Percentiles rank a stretch among this genome's conserved stretches.
phyloP scores from a whole-genome alignment of 768 basidiomycete genomes.

The Calocybe indica region DNA sequence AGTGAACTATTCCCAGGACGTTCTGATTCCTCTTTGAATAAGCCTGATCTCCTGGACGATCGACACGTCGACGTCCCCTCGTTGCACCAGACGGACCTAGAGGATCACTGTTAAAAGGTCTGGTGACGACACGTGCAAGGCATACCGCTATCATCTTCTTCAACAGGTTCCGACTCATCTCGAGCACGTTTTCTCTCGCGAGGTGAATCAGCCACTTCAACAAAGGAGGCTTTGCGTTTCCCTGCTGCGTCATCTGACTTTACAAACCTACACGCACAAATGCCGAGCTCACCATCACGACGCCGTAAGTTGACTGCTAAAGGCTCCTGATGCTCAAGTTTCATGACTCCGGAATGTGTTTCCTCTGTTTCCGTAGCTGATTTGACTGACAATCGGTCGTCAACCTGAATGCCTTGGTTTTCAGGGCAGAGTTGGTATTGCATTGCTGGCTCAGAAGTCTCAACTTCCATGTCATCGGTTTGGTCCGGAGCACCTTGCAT shows the following conservation, averaged over 20 bases:
- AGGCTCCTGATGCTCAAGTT: no score
- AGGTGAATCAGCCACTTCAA: conserved; percentile 39
- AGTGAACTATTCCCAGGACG: conserved; percentile 75
- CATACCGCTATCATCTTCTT: conserved; percentile 57
- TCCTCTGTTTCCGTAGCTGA: no score
- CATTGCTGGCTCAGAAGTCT: no score
- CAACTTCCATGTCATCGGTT: no score
- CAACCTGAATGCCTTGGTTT: no score
- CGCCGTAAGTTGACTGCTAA: conserved; percentile 14
- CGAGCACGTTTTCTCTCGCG: conserved; percentile 53
- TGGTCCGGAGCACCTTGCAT: no score
- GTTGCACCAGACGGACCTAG: not conserved
- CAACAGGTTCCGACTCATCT: conserved; percentile 64
- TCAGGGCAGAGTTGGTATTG: no score
- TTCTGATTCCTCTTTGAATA: conserved; percentile 25
- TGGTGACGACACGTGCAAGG: not conserved
- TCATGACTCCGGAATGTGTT: no score
- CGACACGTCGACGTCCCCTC: conserved; percentile 9
- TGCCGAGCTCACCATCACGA: conserved; percentile 19
- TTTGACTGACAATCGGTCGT: no score
- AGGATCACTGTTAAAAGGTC: not conserved
- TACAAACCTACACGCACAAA: no score
- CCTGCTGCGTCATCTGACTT: conserved; percentile 23
- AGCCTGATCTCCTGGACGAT: conserved; percentile 29
- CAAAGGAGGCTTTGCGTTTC: conserved; percentile 60